A percentile compares a stretch with the other conserved stretches of the same genome.
phyloP scores from a whole-genome alignment of 768 basidiomycete species.

The Pisolithus tinctorius region DNA sequence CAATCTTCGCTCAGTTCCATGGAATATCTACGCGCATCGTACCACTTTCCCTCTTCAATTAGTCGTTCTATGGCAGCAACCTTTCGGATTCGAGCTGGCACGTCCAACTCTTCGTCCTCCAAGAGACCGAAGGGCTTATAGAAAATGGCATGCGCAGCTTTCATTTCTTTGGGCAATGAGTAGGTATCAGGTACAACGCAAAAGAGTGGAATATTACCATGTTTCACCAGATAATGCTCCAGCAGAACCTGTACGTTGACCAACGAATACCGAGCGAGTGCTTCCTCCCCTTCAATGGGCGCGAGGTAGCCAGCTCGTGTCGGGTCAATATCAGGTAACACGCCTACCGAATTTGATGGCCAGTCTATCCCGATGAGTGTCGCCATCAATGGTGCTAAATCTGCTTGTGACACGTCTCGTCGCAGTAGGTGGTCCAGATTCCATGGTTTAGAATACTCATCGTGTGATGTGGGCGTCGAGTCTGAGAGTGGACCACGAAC shows the following conservation, averaged over 20 bases:
- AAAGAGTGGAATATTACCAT: conserved; percentile 51
- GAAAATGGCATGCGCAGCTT: conserved; percentile 47
- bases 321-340: conserved; percentile 69
- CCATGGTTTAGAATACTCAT: conserved; percentile 65
- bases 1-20: conserved; percentile 44
- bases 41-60: conserved; percentile 39
- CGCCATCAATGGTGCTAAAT: conserved; percentile 74
- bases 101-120: conserved; percentile 25
- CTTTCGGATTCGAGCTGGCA: conserved; percentile 28
- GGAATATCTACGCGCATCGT: conserved; percentile 43
- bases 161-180: conserved; percentile 42
- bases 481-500: conserved; percentile 64
- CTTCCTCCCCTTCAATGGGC: conserved; percentile 38
- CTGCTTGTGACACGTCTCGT: conserved; percentile 79
- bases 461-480: conserved; percentile 51
- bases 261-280: conserved; percentile 47
- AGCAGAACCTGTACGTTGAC: conserved; percentile 66
- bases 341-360: conserved; percentile 80
- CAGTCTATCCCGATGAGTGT: conserved; percentile 63
- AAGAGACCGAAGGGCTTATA: conserved; percentile 59
- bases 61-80: conserved; percentile 39
- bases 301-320: conserved; percentile 52
- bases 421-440: conserved; percentile 49
- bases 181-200: background rate
- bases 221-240: conserved; percentile 73